These are phyloP conservation scores for Daedaleopsis nitida DNA, from an alignment of 768 basidiomycete genomes.

Conservation along the genomic window DNA sequence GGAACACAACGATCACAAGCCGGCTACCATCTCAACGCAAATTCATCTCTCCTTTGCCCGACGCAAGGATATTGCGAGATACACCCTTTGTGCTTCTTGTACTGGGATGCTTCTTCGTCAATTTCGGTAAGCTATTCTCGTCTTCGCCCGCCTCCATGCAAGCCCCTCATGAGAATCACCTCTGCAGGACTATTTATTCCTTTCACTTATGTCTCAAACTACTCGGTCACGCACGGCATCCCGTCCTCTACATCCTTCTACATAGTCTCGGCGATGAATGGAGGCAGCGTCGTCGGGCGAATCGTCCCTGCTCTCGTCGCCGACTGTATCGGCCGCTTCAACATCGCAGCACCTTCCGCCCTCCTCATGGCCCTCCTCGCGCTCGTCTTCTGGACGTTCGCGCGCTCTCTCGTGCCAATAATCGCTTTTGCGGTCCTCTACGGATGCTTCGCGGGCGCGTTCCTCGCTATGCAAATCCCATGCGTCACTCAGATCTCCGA, in stretches of 20 bases:
- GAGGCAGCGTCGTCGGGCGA: constrained; percentile 27
- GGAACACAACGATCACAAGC: constrained; percentile 46
- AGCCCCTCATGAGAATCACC: background rate
- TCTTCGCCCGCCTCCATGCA: background rate
- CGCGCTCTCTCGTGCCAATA: constrained; percentile 25
- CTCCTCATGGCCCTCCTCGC: constrained; percentile 26
- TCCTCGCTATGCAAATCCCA: constrained; percentile 18
- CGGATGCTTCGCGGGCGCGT: constrained; percentile 31
- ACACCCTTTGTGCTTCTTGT: constrained; percentile 53
- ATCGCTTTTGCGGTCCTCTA: constrained; percentile 31
- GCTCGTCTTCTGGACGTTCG: constrained; percentile 29
- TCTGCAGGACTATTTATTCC: constrained; percentile 25
- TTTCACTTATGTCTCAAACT: constrained; percentile 33
- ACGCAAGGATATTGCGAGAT: constrained; percentile 44
- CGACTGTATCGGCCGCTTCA: constrained; percentile 30
- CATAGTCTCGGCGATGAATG: constrained; percentile 34
- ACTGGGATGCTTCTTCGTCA: constrained; percentile 57
- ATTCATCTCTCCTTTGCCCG: constrained; percentile 22
- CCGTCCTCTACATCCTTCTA: constrained; percentile 25
- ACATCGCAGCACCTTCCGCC: constrained; percentile 28
- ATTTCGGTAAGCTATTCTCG: constrained; percentile 47
- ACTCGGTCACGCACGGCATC: constrained; percentile 26
- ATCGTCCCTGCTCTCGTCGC: constrained; percentile 32
- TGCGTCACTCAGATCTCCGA: constrained; percentile 53
- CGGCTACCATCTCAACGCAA: constrained; percentile 27